Percentiles rank a stretch among this genome's conserved stretches.
Evolutionary conservation across 495 filamentous ascomycete species (phyloP).

Genomic region (Penicillium bovifimosum): DNA sequence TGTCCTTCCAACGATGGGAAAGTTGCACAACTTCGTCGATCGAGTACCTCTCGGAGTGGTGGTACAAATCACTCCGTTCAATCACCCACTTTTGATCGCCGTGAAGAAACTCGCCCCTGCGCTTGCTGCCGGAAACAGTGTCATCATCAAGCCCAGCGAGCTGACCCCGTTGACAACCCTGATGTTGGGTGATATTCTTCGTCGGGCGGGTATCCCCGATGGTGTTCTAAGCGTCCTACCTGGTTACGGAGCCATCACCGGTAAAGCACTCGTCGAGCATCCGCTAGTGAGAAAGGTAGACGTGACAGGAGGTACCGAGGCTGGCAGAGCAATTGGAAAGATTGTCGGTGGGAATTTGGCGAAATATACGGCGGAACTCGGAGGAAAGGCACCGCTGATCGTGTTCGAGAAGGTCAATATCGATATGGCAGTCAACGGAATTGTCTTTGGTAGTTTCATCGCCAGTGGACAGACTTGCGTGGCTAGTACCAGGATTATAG

Average conservation of each 20-base stretch:
- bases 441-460: slow-evolving; percentile 54
- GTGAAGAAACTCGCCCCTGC: slow-evolving; percentile 58
- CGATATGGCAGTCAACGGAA: slow-evolving; percentile 49
- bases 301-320: slow-evolving; percentile 51
- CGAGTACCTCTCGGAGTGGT: slow-evolving; percentile 58
- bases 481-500: slow-evolving; percentile 54
- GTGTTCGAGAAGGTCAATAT: slow-evolving; percentile 49
- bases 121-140: slow-evolving; percentile 56
- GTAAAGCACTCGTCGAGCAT: slow-evolving; percentile 49
- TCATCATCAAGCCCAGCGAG: slow-evolving; percentile 59
- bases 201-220: slow-evolving; percentile 50
- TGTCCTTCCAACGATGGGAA: slow-evolving; percentile 55
- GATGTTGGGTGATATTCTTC: slow-evolving; percentile 44
- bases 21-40: slow-evolving; percentile 56
- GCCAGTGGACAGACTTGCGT: slow-evolving; percentile 60
- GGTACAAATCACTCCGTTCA: slow-evolving; percentile 60
- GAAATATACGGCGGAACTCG: slow-evolving; percentile 53
- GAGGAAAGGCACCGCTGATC: slow-evolving; percentile 55
- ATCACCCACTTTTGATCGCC: slow-evolving; percentile 59
- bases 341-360: slow-evolving; percentile 48
- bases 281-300: slow-evolving; percentile 54
- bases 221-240: slow-evolving; percentile 54
- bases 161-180: slow-evolving; percentile 55
- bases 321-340: slow-evolving; percentile 42
- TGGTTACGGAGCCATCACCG: slow-evolving; percentile 49